Percentiles rank a stretch among this genome's conserved stretches.
Evolutionary conservation across 768 basidiomycete species (phyloP).

Genomic region (Hemileccinum impolitum): DNA sequence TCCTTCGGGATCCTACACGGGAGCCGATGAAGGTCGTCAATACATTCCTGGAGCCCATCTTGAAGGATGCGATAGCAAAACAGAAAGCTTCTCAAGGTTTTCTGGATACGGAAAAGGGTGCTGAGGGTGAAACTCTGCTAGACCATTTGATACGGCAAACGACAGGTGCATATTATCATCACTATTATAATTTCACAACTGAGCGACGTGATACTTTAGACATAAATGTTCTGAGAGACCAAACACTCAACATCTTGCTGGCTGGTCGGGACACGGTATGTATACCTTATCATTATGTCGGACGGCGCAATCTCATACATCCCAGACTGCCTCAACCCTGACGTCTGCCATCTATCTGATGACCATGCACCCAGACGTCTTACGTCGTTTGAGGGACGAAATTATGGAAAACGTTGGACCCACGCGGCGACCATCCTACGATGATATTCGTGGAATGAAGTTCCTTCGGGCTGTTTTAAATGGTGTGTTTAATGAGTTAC

Average conservation of each 20-base stretch:
- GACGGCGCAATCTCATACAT: background rate
- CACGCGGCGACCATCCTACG: conserved; percentile 34
- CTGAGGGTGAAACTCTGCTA: conserved; percentile 38
- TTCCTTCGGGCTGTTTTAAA: conserved; percentile 43
- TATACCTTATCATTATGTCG: background rate
- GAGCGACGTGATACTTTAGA: conserved; percentile 14
- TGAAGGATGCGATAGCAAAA: conserved; percentile 34
- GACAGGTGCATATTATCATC: conserved; percentile 24
- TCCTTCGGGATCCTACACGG: conserved; percentile 29
- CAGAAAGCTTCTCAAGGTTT: conserved; percentile 7
- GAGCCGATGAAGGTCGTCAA: conserved; percentile 38
- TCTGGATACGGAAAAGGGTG: conserved; percentile 1
- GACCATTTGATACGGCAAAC: conserved; percentile 39
- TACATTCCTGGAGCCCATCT: conserved; percentile 36
- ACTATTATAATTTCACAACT: background rate
- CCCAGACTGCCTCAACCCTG: conserved; percentile 41
- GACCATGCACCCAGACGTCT: conserved; percentile 40
- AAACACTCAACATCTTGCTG: conserved; percentile 41
- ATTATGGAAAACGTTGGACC: conserved; percentile 37
- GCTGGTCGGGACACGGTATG: conserved; percentile 44
- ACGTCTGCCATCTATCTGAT: conserved; percentile 46
- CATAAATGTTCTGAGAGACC: conserved; percentile 35
- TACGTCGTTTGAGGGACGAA: conserved; percentile 39
- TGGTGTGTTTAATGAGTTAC: conserved; percentile 23
- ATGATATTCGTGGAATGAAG: conserved; percentile 42